A percentile compares a stretch with the other conserved stretches of the same genome.
phyloP scores from a whole-genome alignment of 148 eudicot species.

The Rhododendron ferrugineum region DNA sequence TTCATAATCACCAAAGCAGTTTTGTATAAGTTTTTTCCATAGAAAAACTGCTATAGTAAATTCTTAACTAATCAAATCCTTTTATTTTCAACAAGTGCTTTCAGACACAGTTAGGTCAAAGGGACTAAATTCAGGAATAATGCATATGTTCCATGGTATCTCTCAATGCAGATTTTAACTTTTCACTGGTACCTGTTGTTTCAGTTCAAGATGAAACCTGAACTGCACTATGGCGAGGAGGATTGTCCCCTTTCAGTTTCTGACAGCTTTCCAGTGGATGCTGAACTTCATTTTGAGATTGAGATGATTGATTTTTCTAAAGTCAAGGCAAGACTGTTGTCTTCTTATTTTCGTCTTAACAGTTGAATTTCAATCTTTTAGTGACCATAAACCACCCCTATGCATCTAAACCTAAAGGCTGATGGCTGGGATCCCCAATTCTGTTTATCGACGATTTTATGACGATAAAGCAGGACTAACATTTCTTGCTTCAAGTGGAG shows the following conservation, averaged over 20 bases:
- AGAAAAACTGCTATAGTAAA: neutral
- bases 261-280: slow-evolving; percentile 81
- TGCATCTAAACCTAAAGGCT: neutral
- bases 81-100: slow-evolving; percentile 3
- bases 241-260: slow-evolving; percentile 81
- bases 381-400: neutral
- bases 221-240: slow-evolving; percentile 89
- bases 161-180: neutral
- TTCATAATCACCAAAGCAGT: neutral
- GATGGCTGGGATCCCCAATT: neutral
- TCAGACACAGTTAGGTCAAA: neutral
- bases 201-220: slow-evolving; percentile 94
- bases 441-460: neutral
- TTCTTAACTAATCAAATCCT: neutral
- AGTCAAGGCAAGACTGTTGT: slow-evolving; percentile 63
- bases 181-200: slow-evolving; percentile 14
- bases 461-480: neutral
- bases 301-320: slow-evolving; percentile 86
- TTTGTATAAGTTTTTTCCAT: neutral
- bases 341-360: neutral
- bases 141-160: neutral
- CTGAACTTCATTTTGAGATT: slow-evolving; percentile 87
- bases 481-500: neutral
- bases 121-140: neutral
- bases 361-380: neutral